Percentiles rank a stretch among this genome's conserved stretches.
phyloP scores from a whole-genome alignment of 768 basidiomycete genomes.

The Rubroboletus pulcherrimus region DNA sequence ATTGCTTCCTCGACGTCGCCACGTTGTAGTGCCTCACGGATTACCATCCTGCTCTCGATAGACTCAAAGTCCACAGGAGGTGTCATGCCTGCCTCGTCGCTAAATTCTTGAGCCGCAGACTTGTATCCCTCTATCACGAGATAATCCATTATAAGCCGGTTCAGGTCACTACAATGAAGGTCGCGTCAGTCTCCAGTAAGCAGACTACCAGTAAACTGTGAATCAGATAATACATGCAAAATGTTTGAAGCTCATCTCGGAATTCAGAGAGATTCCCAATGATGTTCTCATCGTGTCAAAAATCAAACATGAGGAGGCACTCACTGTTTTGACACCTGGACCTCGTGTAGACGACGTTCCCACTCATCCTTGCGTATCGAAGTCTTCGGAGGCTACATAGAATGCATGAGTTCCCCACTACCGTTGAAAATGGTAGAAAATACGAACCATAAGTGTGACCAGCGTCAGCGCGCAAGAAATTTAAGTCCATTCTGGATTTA shows the following conservation, averaged over 20 bases:
- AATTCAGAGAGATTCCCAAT: conserved; percentile 99
- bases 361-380: conserved; percentile 78
- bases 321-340: conserved; percentile 86
- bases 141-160: conserved; percentile 94
- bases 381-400: conserved; percentile 46
- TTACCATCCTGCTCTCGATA: conserved; percentile 92
- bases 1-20: conserved; percentile 96
- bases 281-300: conserved; percentile 56
- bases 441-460: conserved; percentile 33
- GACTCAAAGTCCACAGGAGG: conserved; percentile 84
- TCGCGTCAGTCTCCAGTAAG: conserved; percentile 19
- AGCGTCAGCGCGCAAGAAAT: conserved; percentile 19
- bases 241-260: conserved; percentile 60
- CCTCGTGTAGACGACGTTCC: conserved; percentile 79
- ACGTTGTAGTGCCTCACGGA: conserved; percentile 88
- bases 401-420: not conserved
- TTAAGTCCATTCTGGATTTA: conserved; percentile 35
- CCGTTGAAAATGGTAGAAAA: not conserved
- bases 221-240: conserved; percentile 92
- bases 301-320: conserved; percentile 34
- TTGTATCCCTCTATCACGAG: conserved; percentile 98
- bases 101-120: conserved; percentile 92
- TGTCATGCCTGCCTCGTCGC: conserved; percentile 75
- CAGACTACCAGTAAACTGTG: conserved; percentile 21
- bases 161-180: conserved; percentile 70